These are phyloP conservation scores for Nannochloropsis salina DNA, from an alignment of 108 stramenopile genomes.

Conservation along the genomic window DNA sequence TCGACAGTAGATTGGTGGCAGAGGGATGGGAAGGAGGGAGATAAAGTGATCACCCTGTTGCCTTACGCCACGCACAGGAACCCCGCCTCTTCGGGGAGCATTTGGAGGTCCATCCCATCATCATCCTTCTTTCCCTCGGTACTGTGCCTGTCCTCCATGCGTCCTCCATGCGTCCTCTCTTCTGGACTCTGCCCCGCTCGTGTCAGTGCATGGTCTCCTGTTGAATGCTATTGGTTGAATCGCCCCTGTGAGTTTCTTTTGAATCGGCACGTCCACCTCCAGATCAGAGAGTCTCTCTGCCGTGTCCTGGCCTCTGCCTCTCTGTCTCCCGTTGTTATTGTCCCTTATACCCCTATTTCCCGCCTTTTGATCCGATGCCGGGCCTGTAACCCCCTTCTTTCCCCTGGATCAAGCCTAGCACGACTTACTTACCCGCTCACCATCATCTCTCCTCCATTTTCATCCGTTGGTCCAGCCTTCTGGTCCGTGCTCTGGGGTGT, in stretches of 20 bases:
- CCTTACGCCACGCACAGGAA: neutral
- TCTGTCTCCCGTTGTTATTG: neutral
- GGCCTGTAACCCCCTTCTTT: too few relatives aligned
- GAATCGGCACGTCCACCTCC: too few relatives aligned
- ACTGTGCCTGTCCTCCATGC: neutral
- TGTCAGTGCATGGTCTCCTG: too few relatives aligned
- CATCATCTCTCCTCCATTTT: too few relatives aligned
- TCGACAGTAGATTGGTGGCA: neutral
- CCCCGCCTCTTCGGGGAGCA: conserved; percentile 30
- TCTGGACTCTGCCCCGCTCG: neutral
- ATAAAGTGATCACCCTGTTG: neutral
- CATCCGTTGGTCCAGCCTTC: neutral
- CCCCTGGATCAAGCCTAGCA: too few relatives aligned
- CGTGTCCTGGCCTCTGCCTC: neutral
- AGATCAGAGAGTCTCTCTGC: too few relatives aligned
- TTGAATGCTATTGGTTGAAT: too few relatives aligned
- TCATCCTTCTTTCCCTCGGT: conserved; percentile 27
- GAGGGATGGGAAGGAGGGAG: neutral
- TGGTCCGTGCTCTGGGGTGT: conserved; percentile 40
- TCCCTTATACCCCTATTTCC: neutral
- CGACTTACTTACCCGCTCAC: too few relatives aligned
- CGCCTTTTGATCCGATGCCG: too few relatives aligned
- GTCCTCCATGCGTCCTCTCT: neutral
- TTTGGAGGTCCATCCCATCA: conserved; percentile 33
- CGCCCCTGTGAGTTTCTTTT: too few relatives aligned